Base-by-base conservation (phyloP, 805 yeast genomes). In the Dipodascopsis uninucleata region DNA sequence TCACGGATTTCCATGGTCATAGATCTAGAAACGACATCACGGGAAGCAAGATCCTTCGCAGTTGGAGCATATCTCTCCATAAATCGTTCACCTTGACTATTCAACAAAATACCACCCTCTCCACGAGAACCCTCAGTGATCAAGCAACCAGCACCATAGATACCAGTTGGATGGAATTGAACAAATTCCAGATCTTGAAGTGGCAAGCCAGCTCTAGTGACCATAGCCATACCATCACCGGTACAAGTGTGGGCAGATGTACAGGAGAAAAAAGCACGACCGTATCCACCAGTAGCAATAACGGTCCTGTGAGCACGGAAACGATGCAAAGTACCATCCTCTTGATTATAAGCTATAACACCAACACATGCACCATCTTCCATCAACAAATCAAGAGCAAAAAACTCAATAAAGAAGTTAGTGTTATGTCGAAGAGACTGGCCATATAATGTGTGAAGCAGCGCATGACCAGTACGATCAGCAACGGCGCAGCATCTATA, bases 41-140 rank as follows among this genome's bases (percentile, higher is more conserved):
- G 84, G 53, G 95, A 88, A 47, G 98, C 98, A 69, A 90, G 77
- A 73, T 90, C 98, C 76, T 90, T 93, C 58, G 97, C 97, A 43
- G 89, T 84, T 57, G 98, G 98, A 46, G 98, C 98, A 66, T 90
- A 90, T 71, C 98, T 83, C 76, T 90, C 98, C 98, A 90, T 90
- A 71, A 90, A 90, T 71, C 98, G 82, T 75, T 90, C 98, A 77
- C 98, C 98, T 73, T 93, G 95, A 58, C 88, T 79, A 78, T 90
- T 90, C 55, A 90, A 77, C 68, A 90, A 76, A 78, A 79, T 93
- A 56, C 98, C 98, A 80, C 98, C 98, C 76, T 93, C 98, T 78
- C 98, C 98, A 77, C 98, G 85, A 58, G 97, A 95, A 74, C 98
- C 98, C 73, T 93, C 98, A 45, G 98, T 93, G 68, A 93, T 93